Conservation (phyloP, 164 flowering plant genomes). For the Dillenia suffruticosa region DNA sequence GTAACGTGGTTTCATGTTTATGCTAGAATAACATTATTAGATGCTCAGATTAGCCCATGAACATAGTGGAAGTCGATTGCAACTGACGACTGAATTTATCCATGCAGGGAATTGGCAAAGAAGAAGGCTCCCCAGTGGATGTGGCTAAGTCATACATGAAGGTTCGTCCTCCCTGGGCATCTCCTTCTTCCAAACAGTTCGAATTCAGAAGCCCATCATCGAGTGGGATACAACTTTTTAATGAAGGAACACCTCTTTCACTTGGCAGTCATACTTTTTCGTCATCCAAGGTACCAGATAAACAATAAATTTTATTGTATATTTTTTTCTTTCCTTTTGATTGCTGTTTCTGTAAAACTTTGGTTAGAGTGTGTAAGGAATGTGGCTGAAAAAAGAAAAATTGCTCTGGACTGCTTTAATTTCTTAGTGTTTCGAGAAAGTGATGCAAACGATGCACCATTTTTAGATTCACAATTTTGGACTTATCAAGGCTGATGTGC, state of each 20-base stretch:
- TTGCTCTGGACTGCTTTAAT: no score
- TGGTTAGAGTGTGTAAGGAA: no score
- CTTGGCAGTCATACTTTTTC: constrained; percentile 22
- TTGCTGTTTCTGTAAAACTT: neutral
- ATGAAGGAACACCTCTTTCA: constrained; percentile 40
- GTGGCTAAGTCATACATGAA: constrained; percentile 79
- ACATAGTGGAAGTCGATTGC: no score
- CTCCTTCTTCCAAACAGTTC: constrained; percentile 38
- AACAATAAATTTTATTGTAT: neutral
- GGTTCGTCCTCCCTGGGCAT: constrained; percentile 75
- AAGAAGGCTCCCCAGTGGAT: constrained; percentile 66
- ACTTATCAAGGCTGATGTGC: no score
- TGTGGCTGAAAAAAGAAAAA: no score
- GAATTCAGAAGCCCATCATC: constrained; percentile 38
- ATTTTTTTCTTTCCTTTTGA: neutral
- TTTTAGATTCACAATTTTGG: no score
- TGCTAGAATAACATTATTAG: no score
- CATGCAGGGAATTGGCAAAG: constrained; percentile 43
- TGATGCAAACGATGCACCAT: no score
- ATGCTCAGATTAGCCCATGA: no score
- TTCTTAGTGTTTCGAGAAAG: no score
- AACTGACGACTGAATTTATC: no score
- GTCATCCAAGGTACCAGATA: constrained; percentile 34
- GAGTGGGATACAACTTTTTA: constrained; percentile 22
- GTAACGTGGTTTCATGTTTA: no score